Base-by-base conservation (phyloP, 345 rosid genomes). In the Trapa incisa region DNA sequence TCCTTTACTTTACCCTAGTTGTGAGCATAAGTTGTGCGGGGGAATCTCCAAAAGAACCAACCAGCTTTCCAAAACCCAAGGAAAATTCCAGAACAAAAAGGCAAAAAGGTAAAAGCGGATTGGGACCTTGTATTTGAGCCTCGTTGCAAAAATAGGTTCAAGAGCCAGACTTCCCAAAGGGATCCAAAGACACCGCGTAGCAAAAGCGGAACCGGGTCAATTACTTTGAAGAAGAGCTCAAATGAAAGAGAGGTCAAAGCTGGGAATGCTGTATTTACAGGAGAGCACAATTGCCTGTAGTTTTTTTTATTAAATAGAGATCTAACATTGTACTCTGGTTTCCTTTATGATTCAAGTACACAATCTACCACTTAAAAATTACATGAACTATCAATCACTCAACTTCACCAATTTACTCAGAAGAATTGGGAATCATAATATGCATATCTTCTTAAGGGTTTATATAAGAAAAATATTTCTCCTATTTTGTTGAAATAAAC, bases 161-260 rank as follows among this genome's bases (percentile, higher is more conserved):
- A 54, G 79, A 78, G 81, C 81, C 68, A 75, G 70, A 79, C 67
- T 61, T 41, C 60, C 17, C 48, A 10, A 65, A 62, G 29, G 69
- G 75, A 80, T 77, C 78, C 70, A 69, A 60, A 47, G 48, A 39
- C 29, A 22, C 67, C 48, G 35, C 37, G 3, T 14, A 29, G 54
- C n/a, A 4, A 41, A 50, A 66, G 38, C 71, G 57, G 53, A 38
- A 68, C 80, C 62, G 69, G 67, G 69, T 68, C 47, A 73, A 67
- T 65, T 61, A 36, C 68, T 69, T 48, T 11, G 15, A 41, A 39
- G 61, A 42, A 43, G 73, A 71, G 32, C 69, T 70, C 42, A 65
- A 67, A 10, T 61, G 71, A 66, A 41, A 66, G 68, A 48, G 70
- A 62, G 71, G 84, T 81, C 85, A 82, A 82, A 67, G 80, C 43